Conservation (phyloP, 2,329 filamentous ascomycete species). For the Cytospora piceae region DNA sequence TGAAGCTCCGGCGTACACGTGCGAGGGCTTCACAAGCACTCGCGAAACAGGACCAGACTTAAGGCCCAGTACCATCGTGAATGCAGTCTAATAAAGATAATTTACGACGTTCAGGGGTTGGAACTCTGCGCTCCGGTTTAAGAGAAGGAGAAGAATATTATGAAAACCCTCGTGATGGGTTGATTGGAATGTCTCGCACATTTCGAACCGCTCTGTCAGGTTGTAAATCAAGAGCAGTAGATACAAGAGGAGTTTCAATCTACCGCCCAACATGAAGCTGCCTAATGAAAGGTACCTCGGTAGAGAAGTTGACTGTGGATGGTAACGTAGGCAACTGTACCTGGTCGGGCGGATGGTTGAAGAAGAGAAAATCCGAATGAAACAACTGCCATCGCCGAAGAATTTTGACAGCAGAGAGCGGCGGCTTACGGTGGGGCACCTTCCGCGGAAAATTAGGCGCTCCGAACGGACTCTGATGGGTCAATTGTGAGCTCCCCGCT, state of each 20-base stretch:
- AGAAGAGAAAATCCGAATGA: conserved; percentile 30
- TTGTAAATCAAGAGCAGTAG: conserved; percentile 77
- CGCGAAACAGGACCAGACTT: neutral
- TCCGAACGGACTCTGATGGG: conserved; percentile 7
- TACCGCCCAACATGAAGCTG: conserved; percentile 61
- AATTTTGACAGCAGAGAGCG: neutral
- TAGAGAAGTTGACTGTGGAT: conserved; percentile 41
- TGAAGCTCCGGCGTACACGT: neutral
- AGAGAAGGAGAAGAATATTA: neutral
- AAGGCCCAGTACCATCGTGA: neutral
- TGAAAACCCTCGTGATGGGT: conserved; percentile 1
- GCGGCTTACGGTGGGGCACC: conserved; percentile 7
- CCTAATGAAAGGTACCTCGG: conserved; percentile 59
- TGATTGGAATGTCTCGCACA: conserved; percentile 63
- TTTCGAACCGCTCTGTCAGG: conserved; percentile 85
- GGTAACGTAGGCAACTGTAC: conserved; percentile 39
- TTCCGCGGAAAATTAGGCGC: conserved; percentile 19
- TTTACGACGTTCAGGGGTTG: neutral
- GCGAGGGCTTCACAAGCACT: neutral
- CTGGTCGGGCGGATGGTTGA: conserved; percentile 46
- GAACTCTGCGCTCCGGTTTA: neutral
- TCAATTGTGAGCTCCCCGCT: neutral
- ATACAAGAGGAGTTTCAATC: conserved; percentile 74
- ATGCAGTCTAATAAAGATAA: neutral
- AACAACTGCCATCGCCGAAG: conserved; percentile 34